A percentile compares a stretch with the other conserved stretches of the same genome.
phyloP scores from a whole-genome alignment of 495 filamentous ascomycete genomes.

The Trichodelitschia bisporula region DNA sequence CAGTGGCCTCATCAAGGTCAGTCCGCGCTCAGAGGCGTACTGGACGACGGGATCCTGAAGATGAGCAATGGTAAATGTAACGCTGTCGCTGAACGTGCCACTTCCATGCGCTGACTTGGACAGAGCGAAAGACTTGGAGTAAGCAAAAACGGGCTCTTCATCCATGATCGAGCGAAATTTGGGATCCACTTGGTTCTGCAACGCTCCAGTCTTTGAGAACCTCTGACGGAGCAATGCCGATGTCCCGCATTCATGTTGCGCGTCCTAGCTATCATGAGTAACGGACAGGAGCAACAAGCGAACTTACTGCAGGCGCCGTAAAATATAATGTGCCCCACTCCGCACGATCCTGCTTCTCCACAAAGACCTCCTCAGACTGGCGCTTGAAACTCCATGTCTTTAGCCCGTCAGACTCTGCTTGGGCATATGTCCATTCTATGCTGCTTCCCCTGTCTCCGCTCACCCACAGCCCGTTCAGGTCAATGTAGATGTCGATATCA shows the following conservation, averaged over 20 bases:
- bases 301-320: constrained; percentile 35
- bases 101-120: neutral
- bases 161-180: constrained; percentile 51
- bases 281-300: neutral
- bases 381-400: constrained; percentile 43
- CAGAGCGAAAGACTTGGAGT: constrained; percentile 54
- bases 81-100: constrained; percentile 18
- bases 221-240: constrained; percentile 39
- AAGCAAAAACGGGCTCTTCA: constrained; percentile 76
- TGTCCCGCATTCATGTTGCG: constrained; percentile 43
- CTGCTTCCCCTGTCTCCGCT: constrained; percentile 43
- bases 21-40: constrained; percentile 57
- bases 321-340: constrained; percentile 84
- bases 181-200: constrained; percentile 40
- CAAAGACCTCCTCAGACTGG: constrained; percentile 38
- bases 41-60: constrained; percentile 69
- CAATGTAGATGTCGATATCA: constrained; percentile 61
- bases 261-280: constrained; percentile 19
- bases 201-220: constrained; percentile 43
- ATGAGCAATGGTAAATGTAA: constrained; percentile 62
- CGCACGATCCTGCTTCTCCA: constrained; percentile 48
- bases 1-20: constrained; percentile 64
- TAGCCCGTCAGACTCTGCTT: constrained; percentile 18
- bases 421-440: constrained; percentile 41
- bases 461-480: constrained; percentile 77